phyloP scores from a whole-genome alignment of 495 filamentous ascomycete species.

The Lentithecium fluviatile region DNA sequence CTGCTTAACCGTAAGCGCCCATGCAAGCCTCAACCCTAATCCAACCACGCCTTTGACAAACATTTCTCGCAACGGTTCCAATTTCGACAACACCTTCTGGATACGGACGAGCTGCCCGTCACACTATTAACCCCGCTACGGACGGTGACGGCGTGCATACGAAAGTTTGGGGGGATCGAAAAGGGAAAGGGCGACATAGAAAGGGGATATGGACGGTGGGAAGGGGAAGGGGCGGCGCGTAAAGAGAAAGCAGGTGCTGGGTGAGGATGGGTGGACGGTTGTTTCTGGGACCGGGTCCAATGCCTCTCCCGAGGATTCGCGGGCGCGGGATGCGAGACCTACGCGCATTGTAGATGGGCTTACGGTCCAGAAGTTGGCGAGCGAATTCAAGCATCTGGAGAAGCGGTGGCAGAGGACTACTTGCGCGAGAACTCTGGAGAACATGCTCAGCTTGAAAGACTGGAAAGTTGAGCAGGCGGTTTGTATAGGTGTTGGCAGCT shows the following conservation, averaged over 20 bases:
- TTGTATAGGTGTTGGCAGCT: conserved; percentile 32
- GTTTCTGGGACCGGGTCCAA: conserved; percentile 3
- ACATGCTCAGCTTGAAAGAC: conserved; percentile 3
- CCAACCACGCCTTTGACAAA: not conserved
- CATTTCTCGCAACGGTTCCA: not conserved
- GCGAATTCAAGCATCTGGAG: conserved; percentile 8
- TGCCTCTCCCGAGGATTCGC: not conserved
- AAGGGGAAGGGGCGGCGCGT: conserved; percentile 18
- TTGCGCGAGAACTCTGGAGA: conserved; percentile 6
- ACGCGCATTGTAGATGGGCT: conserved; percentile 11
- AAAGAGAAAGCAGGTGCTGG: conserved; percentile 18
- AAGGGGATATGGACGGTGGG: not conserved
- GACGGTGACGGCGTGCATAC: too few relatives aligned
- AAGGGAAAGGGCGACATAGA: too few relatives aligned
- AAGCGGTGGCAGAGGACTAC: conserved; percentile 8
- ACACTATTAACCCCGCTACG: too few relatives aligned
- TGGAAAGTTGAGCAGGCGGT: conserved; percentile 21
- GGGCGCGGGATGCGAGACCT: not conserved
- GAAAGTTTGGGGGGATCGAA: too few relatives aligned
- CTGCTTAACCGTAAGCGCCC: conserved; percentile 14
- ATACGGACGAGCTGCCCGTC: not conserved
- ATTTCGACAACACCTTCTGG: not conserved
- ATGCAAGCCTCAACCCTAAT: conserved; percentile 22
- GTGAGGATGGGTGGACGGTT: conserved; percentile 25
- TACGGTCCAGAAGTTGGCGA: conserved; percentile 16